Evolutionary conservation across 371 early-diverging fungal species (phyloP).

Genomic region (Chytridium lagenaria): DNA sequence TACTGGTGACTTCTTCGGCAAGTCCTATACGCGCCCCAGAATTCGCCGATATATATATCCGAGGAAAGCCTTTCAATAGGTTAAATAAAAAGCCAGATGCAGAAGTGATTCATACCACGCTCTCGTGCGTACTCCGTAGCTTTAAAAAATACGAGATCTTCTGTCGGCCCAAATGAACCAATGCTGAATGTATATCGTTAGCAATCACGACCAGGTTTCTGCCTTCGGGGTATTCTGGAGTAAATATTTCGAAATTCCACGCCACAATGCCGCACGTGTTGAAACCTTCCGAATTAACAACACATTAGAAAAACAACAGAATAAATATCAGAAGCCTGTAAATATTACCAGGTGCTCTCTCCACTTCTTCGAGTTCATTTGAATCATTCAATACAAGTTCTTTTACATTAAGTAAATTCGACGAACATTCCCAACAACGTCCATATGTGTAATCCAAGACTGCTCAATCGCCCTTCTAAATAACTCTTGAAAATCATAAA

Average conservation of each 20-base stretch:
- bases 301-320: background rate
- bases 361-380: conserved; percentile 75
- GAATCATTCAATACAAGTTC: conserved; percentile 90
- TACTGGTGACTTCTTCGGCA: conserved; percentile 86
- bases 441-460: conserved; percentile 64
- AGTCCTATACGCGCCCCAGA: conserved; percentile 99
- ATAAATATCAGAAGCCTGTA: background rate
- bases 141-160: conserved; percentile 91
- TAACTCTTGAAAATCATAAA: conserved; percentile 97
- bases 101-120: conserved; percentile 62
- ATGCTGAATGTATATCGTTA: conserved; percentile 97
- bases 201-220: conserved; percentile 92
- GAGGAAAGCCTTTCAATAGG: conserved; percentile 70
- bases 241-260: conserved; percentile 88
- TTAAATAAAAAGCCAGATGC: background rate
- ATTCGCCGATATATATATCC: conserved; percentile 97
- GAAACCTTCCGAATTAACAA: no score
- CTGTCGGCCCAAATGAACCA: conserved; percentile 97
- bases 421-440: conserved; percentile 55
- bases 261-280: conserved; percentile 97
- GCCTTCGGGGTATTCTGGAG: conserved; percentile 95
- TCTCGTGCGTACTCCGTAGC: conserved; percentile 88
- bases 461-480: conserved; percentile 85
- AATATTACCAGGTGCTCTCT: conserved; percentile 80
- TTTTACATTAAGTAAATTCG: conserved; percentile 72